Percentiles rank a stretch among this genome's conserved stretches.
These are phyloP conservation scores for Colletotrichum caudatum DNA, from an alignment of 2,329 filamentous ascomycete species.

Conservation along the genomic window DNA sequence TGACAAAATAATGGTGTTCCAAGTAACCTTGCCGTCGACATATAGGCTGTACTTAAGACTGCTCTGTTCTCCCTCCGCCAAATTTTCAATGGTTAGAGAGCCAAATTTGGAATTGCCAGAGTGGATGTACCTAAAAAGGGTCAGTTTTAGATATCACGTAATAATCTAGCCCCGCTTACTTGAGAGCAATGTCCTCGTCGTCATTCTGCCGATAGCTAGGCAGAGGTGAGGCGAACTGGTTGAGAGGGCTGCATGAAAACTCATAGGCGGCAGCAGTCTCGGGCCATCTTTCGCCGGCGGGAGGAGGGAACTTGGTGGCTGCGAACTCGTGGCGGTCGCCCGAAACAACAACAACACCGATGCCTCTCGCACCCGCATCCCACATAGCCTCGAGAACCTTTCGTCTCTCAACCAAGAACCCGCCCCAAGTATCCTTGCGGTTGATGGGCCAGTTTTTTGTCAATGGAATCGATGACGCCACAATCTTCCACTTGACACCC, in stretches of 20 bases:
- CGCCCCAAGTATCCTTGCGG: slow-evolving; percentile 91
- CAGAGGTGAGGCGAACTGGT: slow-evolving; percentile 92
- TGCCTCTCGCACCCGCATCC: slow-evolving; percentile 80
- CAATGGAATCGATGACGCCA: slow-evolving; percentile 91
- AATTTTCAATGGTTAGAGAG: slow-evolving; percentile 80
- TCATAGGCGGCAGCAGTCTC: slow-evolving; percentile 80
- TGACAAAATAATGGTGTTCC: slow-evolving; percentile 72
- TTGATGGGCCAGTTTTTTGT: slow-evolving; percentile 98
- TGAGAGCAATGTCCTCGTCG: slow-evolving; percentile 83
- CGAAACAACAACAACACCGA: slow-evolving; percentile 85
- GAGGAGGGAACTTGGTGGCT: slow-evolving; percentile 82
- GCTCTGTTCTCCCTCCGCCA: slow-evolving; percentile 73
- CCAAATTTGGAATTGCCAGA: slow-evolving; percentile 92
- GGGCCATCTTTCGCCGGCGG: slow-evolving; percentile 70
- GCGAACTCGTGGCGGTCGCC: slow-evolving; percentile 98
- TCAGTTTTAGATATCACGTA: slow-evolving; percentile 41
- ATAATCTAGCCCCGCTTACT: slow-evolving; percentile 67
- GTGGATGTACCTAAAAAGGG: slow-evolving; percentile 74
- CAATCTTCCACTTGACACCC: slow-evolving; percentile 92
- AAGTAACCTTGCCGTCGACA: slow-evolving; percentile 82
- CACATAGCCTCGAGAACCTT: slow-evolving; percentile 91
- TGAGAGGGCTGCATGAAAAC: slow-evolving; percentile 90
- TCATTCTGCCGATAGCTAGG: slow-evolving; percentile 86
- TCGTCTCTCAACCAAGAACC: slow-evolving; percentile 84
- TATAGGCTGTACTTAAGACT: slow-evolving; percentile 84